Conservation (phyloP, 2,329 filamentous ascomycete genomes). For the Aspergillus fumigatus region DNA sequence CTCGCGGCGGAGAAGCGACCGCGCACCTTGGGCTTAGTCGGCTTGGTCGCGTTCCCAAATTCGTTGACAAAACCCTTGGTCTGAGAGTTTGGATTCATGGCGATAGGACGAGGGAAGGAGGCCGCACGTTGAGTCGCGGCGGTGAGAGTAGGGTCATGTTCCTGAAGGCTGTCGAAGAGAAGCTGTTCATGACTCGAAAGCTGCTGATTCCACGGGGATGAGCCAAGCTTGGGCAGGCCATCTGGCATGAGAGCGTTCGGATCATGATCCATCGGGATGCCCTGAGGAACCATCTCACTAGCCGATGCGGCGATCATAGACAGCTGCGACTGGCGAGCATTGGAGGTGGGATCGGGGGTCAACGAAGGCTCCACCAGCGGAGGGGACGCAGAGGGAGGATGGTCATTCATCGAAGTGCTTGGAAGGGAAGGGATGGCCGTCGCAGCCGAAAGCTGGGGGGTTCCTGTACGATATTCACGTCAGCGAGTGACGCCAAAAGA, state of each 20-base stretch:
- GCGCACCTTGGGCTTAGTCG: conserved; percentile 46
- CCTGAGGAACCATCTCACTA: conserved; percentile 42
- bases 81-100: conserved; percentile 39
- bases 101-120: conserved; percentile 39
- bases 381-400: conserved; percentile 31
- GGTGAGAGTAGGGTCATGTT: conserved; percentile 36
- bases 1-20: conserved; percentile 54
- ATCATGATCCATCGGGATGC: conserved; percentile 33
- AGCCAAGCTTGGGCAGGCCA: conserved; percentile 25
- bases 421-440: conserved; percentile 30
- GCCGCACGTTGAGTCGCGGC: conserved; percentile 37
- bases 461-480: conserved; percentile 18
- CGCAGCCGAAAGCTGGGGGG: conserved; percentile 27
- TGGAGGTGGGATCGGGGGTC: conserved; percentile 32
- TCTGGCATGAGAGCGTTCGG: conserved; percentile 20
- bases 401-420: conserved; percentile 27
- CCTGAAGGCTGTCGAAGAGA: conserved; percentile 36
- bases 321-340: conserved; percentile 39
- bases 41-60: conserved; percentile 37
- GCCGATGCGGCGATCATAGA: conserved; percentile 45
- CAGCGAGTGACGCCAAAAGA: conserved; percentile 8
- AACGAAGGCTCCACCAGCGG: conserved; percentile 29
- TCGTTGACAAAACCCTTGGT: conserved; percentile 39
- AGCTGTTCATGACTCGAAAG: conserved; percentile 37
- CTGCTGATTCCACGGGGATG: conserved; percentile 30